Base-by-base conservation (phyloP, 1,284 basidiomycete species). In the Apiotrichum veenhuisii region DNA sequence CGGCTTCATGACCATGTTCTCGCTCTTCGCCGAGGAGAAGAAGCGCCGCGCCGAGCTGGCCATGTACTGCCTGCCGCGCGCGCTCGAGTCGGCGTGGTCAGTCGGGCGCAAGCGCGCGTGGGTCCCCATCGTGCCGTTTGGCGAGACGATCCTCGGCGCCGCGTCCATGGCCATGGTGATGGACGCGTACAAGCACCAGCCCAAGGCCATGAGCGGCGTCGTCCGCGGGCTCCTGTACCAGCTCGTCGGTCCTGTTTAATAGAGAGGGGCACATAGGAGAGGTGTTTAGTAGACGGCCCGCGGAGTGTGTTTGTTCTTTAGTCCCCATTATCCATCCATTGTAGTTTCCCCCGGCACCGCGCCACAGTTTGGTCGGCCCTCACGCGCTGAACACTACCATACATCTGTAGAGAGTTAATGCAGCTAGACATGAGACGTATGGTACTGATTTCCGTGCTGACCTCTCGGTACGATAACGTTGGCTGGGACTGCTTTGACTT, bases 51-150 rank as follows among this genome's bases (percentile, higher is more conserved):
- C 75, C 10, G 75, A 77, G 54, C 61, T 77, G 10, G 91, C 94
- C 27, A 94, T 96, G 87, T 98, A 95, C 74, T 91, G 92, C 4
- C 78, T 97, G 40, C 94, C 94, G n/a, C 91, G 92, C 75, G 89
- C 85, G 0, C 74, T 95, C 44, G 91, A 95, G 78, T 88, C 88
- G 55, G 84, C 85, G 14, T 98, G 94, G 93, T 82, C 86, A 1
- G 84, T 87, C 64, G 84, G 87, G 17, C 76, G 89, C 42, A 86
- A 87, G 18, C 84, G 86, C 61, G 87, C 89, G 0, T 85, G 84
- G 77, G 86, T 94, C 23, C 87, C 89, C 4, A 77, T 79, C 52
- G 80, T 82, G 1, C 82, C 77, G 74, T 84, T 77, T 81, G 90
- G 69, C 80, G 90, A 69, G 81, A 85, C 73, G 79, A 70, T 85